These are phyloP conservation scores for Podospora didyma DNA, from an alignment of 495 filamentous ascomycete species.

Conservation along the genomic window DNA sequence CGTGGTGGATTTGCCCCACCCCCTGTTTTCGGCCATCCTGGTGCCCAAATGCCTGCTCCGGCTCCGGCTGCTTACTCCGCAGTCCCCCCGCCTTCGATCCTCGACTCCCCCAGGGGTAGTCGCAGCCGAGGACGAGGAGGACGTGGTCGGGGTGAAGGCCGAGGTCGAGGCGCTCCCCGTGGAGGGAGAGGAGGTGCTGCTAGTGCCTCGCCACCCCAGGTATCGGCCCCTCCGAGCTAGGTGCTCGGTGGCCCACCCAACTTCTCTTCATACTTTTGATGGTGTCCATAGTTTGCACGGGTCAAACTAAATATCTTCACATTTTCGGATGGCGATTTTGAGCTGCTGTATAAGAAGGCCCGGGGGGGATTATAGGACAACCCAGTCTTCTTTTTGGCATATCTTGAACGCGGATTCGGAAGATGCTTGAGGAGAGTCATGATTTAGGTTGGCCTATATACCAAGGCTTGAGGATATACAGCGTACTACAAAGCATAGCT, in stretches of 20 bases:
- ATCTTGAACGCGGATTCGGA: too few species aligned
- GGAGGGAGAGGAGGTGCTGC: slow-evolving; percentile 16
- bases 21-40: slow-evolving; percentile 21
- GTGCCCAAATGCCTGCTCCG: slow-evolving; percentile 9
- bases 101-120: slow-evolving; percentile 50
- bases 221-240: slow-evolving; percentile 2
- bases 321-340: too few species aligned
- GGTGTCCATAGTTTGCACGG: not conserved
- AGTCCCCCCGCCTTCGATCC: slow-evolving; percentile 72
- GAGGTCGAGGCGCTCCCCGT: slow-evolving; percentile 20
- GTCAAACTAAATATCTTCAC: too few species aligned
- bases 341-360: too few species aligned
- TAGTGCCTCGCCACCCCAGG: slow-evolving; percentile 1
- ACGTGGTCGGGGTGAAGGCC: slow-evolving; percentile 19
- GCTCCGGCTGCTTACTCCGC: slow-evolving; percentile 52
- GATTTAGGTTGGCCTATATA: too few species aligned
- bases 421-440: too few species aligned
- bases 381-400: too few species aligned
- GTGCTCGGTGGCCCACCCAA: not conserved
- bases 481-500: too few species aligned
- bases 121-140: slow-evolving; percentile 36
- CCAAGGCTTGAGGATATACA: too few species aligned
- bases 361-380: too few species aligned
- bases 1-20: slow-evolving; percentile 23
- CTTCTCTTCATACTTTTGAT: not conserved